These are phyloP conservation scores for Didymella glomerata DNA, from an alignment of 2,329 filamentous ascomycete species.

Conservation along the genomic window DNA sequence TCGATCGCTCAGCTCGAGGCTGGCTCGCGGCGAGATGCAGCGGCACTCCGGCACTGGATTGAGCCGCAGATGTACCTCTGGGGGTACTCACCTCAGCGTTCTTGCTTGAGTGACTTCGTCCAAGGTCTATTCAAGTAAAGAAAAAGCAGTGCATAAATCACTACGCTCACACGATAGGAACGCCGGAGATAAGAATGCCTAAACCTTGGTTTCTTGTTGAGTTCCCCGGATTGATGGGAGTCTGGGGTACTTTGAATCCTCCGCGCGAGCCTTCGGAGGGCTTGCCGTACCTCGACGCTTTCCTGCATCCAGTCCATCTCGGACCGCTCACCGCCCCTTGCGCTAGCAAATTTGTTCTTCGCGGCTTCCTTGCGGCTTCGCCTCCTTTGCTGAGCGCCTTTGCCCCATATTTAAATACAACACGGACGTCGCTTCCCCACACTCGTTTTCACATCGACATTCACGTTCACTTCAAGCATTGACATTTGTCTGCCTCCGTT, in stretches of 20 bases:
- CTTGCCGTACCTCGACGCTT: conserved; percentile 1
- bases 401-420: conserved; percentile 14
- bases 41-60: background rate
- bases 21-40: conserved; percentile 2
- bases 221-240: conserved; percentile 5
- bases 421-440: conserved; percentile 13
- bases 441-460: background rate
- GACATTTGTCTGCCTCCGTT: background rate
- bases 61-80: conserved; percentile 2
- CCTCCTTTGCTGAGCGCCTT: background rate
- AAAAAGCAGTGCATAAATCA: background rate
- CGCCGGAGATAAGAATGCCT: background rate
- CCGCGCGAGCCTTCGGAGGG: background rate
- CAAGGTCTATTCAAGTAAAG: background rate
- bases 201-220: background rate
- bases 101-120: background rate
- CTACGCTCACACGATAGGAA: background rate
- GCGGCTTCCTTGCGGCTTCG: conserved; percentile 9
- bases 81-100: background rate
- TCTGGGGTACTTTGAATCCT: conserved; percentile 11
- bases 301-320: background rate
- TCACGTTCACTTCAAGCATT: conserved; percentile 4
- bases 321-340: conserved; percentile 12
- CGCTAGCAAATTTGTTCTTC: conserved; percentile 22
- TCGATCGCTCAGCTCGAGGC: conserved; percentile 10